These are phyloP conservation scores for Colletotrichum eremochloae DNA, from an alignment of 2,329 filamentous ascomycete species.

Conservation along the genomic window DNA sequence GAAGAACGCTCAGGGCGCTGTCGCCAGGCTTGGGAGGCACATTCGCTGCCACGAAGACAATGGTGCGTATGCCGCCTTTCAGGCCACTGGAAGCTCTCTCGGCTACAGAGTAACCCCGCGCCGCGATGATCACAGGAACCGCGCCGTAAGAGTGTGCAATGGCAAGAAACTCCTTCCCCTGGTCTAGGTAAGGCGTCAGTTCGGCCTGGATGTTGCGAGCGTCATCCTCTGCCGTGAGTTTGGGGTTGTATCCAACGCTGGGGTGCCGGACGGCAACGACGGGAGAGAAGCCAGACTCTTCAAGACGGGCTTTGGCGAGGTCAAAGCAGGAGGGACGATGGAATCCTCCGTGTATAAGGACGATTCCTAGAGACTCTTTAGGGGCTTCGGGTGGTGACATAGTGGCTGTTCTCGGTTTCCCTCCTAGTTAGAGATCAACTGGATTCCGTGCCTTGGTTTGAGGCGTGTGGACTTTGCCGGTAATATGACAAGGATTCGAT, in stretches of 20 bases:
- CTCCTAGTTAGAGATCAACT: background rate
- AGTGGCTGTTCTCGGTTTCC: background rate
- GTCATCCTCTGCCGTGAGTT: slow-evolving; percentile 23
- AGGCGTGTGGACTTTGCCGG: background rate
- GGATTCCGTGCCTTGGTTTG: background rate
- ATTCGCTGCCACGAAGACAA: slow-evolving; percentile 20
- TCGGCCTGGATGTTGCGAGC: slow-evolving; percentile 19
- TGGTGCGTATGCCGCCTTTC: slow-evolving; percentile 17
- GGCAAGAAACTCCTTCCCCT: slow-evolving; percentile 23
- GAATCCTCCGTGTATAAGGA: slow-evolving; percentile 26
- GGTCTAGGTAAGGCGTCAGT: slow-evolving; percentile 6
- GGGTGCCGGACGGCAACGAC: slow-evolving; percentile 25
- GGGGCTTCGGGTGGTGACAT: slow-evolving; percentile 1
- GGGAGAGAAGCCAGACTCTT: slow-evolving; percentile 22
- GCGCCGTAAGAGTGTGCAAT: slow-evolving; percentile 30
- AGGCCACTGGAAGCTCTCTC: slow-evolving; percentile 2
- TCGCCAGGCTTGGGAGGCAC: slow-evolving; percentile 21
- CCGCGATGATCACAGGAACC: slow-evolving; percentile 14
- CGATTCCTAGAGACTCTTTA: slow-evolving; percentile 10
- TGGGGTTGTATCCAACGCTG: slow-evolving; percentile 1
- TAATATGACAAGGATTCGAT: background rate
- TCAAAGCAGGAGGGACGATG: slow-evolving; percentile 25
- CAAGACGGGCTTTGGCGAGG: slow-evolving; percentile 8
- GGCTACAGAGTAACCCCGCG: slow-evolving; percentile 14
- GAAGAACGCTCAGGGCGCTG: slow-evolving; percentile 24